Evolutionary conservation across 2,329 filamentous ascomycete genomes (phyloP).

Genomic region (Arthroderma sp.): DNA sequence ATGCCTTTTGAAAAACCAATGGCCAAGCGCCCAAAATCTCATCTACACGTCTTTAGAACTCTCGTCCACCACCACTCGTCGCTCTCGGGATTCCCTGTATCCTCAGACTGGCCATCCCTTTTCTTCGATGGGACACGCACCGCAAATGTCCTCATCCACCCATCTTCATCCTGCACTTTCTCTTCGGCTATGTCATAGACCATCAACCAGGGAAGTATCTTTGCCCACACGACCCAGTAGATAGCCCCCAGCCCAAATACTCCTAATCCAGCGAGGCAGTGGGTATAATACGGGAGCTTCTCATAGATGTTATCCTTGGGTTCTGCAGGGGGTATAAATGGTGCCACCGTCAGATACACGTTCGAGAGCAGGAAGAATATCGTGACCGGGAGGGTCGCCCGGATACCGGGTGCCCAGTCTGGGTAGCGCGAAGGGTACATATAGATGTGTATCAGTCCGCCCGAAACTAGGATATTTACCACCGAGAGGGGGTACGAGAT

Average conservation of each 20-base stretch:
- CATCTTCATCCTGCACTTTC: conserved; percentile 18
- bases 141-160: neutral
- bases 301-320: conserved; percentile 39
- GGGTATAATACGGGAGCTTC: conserved; percentile 39
- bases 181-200: conserved; percentile 44
- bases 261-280: conserved; percentile 40
- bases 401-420: conserved; percentile 37
- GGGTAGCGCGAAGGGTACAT: conserved; percentile 25
- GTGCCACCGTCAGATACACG: conserved; percentile 39
- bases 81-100: neutral
- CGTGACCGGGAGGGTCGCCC: conserved; percentile 36
- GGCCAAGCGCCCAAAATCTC: neutral
- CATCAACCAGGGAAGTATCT: conserved; percentile 32
- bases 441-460: conserved; percentile 37
- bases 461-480: conserved; percentile 39
- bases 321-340: conserved; percentile 36
- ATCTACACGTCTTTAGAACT: neutral
- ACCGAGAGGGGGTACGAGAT: conserved; percentile 32
- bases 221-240: conserved; percentile 41
- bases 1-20: neutral
- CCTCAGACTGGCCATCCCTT: neutral
- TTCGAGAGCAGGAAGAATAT: conserved; percentile 42
- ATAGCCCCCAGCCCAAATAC: conserved; percentile 38
- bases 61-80: neutral
- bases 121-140: neutral